Conservation (phyloP, 2,329 filamentous ascomycete genomes). For the Cercospora janseana region DNA sequence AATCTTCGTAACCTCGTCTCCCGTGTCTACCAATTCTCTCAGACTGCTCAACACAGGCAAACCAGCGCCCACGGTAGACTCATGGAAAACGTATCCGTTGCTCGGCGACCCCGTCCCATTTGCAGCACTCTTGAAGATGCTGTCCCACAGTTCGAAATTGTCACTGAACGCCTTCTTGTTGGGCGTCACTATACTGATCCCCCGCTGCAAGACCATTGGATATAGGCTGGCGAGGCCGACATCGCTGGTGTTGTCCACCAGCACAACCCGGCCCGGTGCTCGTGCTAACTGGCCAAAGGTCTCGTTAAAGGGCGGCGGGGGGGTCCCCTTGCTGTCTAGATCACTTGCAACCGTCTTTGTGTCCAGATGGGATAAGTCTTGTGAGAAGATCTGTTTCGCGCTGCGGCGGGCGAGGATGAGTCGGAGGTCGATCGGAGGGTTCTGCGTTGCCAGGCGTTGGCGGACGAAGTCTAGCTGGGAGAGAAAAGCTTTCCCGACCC, state of each 20-base stretch:
- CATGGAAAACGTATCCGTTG: constrained; percentile 83
- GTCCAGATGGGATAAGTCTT: constrained; percentile 67
- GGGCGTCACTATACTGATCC: constrained; percentile 88
- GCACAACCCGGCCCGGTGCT: constrained; percentile 73
- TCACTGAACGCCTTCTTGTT: constrained; percentile 98
- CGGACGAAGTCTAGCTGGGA: constrained; percentile 20
- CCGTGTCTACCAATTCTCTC: constrained; percentile 90
- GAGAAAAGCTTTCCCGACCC: constrained; percentile 71
- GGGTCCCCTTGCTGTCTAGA: constrained; percentile 62
- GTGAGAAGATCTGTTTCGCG: constrained; percentile 74
- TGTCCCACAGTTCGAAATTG: constrained; percentile 75
- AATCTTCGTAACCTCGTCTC: constrained; percentile 85
- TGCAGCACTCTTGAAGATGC: constrained; percentile 74
- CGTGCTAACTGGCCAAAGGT: constrained; percentile 74
- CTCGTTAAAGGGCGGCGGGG: constrained; percentile 66
- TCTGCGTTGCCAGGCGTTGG: constrained; percentile 48
- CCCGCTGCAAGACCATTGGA: constrained; percentile 73
- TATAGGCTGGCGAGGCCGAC: constrained; percentile 81
- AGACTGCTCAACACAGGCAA: constrained; percentile 90
- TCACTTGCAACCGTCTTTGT: constrained; percentile 60
- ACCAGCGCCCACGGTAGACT: constrained; percentile 90
- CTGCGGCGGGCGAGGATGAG: constrained; percentile 85
- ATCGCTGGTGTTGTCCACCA: constrained; percentile 95
- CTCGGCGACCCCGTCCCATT: constrained; percentile 51
- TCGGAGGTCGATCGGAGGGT: constrained; percentile 63